These are phyloP conservation scores for Ricinus communis DNA, from an alignment of 345 rosid species.

Conservation along the genomic window DNA sequence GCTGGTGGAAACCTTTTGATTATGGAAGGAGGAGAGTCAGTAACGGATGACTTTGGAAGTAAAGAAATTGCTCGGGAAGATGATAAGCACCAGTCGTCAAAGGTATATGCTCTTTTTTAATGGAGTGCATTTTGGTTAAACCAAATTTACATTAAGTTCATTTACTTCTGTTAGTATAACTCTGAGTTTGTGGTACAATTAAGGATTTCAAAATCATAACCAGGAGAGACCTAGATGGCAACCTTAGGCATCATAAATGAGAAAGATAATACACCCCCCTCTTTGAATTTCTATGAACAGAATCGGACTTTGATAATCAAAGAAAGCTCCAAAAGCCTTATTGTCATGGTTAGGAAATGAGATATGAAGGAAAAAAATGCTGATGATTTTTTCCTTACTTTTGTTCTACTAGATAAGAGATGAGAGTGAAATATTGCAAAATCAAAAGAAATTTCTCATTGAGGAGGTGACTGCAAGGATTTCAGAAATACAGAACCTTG, in stretches of 20 bases:
- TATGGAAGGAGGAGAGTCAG: slow-evolving; percentile 25
- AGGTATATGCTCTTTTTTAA: slow-evolving; percentile 43
- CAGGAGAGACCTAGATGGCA: too few relatives aligned
- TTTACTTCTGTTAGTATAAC: not conserved
- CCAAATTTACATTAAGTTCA: too few relatives aligned
- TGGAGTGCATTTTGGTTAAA: slow-evolving; percentile 4
- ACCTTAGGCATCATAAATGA: too few relatives aligned
- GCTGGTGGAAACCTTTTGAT: not conserved
- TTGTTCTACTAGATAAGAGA: slow-evolving; percentile 38
- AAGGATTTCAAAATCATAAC: too few relatives aligned
- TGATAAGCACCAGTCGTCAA: slow-evolving; percentile 24
- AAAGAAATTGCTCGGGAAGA: slow-evolving; percentile 20
- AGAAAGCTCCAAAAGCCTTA: not conserved
- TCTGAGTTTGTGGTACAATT: not conserved
- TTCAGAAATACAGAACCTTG: slow-evolving; percentile 43
- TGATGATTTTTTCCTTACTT: slow-evolving; percentile 11
- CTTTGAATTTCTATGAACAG: too few relatives aligned
- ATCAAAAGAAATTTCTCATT: slow-evolving; percentile 35
- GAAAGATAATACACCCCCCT: too few relatives aligned
- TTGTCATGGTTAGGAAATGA: not conserved
- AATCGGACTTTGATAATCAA: too few relatives aligned
- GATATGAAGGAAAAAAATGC: not conserved
- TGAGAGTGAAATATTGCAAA: slow-evolving; percentile 34
- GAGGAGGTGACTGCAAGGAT: slow-evolving; percentile 43
- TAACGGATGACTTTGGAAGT: slow-evolving; percentile 11